Conservation (phyloP, 306 rosid species). For the Citrullus amarus region DNA sequence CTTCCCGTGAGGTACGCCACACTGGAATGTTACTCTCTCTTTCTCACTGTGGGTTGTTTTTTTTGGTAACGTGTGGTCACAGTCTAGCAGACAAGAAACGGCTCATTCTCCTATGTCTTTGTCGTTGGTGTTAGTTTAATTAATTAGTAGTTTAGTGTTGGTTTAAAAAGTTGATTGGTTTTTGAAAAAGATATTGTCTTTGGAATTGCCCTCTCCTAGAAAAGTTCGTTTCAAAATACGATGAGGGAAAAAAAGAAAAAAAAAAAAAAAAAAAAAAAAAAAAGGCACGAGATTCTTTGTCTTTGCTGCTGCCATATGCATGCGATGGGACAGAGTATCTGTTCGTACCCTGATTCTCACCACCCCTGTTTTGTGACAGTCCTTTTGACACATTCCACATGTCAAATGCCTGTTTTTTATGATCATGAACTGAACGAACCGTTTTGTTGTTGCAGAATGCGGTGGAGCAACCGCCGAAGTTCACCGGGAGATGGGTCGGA, state of each 20-base stretch:
- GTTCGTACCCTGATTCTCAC: constrained; percentile 16
- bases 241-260: background rate
- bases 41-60: background rate
- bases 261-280: too few relatives aligned
- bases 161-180: background rate
- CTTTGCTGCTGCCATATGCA: constrained; percentile 11
- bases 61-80: constrained; percentile 25
- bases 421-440: background rate
- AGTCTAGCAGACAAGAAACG: constrained; percentile 31
- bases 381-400: background rate
- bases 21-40: background rate
- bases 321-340: constrained; percentile 13
- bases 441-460: constrained; percentile 55
- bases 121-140: background rate
- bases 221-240: background rate
- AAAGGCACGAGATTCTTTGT: constrained; percentile 28
- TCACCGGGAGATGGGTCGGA: constrained; percentile 84
- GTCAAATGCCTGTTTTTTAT: background rate
- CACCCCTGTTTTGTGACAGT: constrained; percentile 7
- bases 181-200: background rate
- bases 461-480: constrained; percentile 79
- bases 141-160: background rate
- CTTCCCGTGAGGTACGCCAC: constrained; percentile 66
- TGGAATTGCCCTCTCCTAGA: background rate
- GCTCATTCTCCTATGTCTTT: constrained; percentile 12